Base-by-base conservation (phyloP, 2,329 filamentous ascomycete species). In the Graphilbum ipis-grandicollis region DNA sequence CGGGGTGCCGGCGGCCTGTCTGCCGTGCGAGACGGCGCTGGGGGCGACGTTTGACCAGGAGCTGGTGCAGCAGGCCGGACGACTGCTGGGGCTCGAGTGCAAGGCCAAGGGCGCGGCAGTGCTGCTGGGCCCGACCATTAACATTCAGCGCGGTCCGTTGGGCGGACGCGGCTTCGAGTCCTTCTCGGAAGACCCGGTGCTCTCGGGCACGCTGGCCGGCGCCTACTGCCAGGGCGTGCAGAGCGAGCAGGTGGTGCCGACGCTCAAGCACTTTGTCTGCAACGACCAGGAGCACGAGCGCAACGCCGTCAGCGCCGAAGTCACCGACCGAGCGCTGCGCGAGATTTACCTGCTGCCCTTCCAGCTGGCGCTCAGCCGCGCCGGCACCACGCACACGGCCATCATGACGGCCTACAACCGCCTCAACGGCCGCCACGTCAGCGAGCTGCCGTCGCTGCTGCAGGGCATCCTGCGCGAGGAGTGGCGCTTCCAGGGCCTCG, bases 301-400 rank as follows among this genome's bases (percentile, higher is more conserved):
- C 36, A 59, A 76, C 45, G 75, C 68, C 1, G 68, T 80, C 42
- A 66, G 81, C 52, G 72, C 74, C 5, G 56, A 72, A 19, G 62
- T 82, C 35, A 66, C 69, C 28, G 75, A 81, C 46, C 62, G 77
- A 23, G 64, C 75, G 2, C 56, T 82, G 19, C 64, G 77, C 22
- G 78, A 83, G 49, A 59, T 83, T 1, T 83, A 82, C 44, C 65
- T 83, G 15, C 70, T 74, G 34, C 78, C 78, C 0, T 83, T 83
- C 43, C 75, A 81, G 54, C 79, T 82, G 47, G 75, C 75, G 1
- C 60, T 81, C 31, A 62, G 74, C 33, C 71, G 79, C 44, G 71
- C 74, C 15, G 74, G 77, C 39, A n/a, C 73, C 75, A 3, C 76
- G 73, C 72, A n/a, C n/a, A n/a, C n/a, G n/a, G 73, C 73, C 8